phyloP scores from a whole-genome alignment of 345 rosid species.

The Eucalyptus cloeziana region DNA sequence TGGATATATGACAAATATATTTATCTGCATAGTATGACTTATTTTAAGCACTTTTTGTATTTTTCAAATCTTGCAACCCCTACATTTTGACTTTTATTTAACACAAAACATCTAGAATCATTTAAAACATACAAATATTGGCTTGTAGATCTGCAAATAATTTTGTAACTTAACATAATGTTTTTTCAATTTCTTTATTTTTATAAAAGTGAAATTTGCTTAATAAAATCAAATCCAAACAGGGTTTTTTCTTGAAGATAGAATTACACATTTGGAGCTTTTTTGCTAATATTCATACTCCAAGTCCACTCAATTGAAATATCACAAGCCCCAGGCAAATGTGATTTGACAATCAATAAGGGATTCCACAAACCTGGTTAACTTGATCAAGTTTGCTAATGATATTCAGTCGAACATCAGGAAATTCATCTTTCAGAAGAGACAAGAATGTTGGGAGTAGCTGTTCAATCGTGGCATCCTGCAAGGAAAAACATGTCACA shows the following conservation, averaged over 20 bases:
- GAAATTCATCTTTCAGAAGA: slow-evolving; percentile 89
- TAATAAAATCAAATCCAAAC: not conserved
- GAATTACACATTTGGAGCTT: not conserved
- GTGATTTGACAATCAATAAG: not conserved
- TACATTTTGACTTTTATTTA: not conserved
- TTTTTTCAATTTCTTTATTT: not conserved
- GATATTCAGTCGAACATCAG: slow-evolving; percentile 91
- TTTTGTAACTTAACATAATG: not conserved
- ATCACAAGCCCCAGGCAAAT: not conserved
- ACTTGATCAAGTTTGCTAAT: slow-evolving; percentile 99
- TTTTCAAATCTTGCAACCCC: not conserved
- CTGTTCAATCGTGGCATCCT: slow-evolving; percentile 93
- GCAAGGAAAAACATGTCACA: not conserved
- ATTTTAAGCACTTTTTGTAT: not conserved
- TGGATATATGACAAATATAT: not conserved
- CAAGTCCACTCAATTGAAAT: not conserved
- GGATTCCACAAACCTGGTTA: slow-evolving; percentile 56
- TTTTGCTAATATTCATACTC: not conserved
- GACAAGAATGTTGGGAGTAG: slow-evolving; percentile 92
- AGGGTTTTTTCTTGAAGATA: not conserved
- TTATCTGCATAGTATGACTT: not conserved
- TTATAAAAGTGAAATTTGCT: not conserved
- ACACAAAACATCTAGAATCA: not conserved
- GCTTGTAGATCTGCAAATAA: not conserved
- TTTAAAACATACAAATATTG: not conserved